Percentiles rank a stretch among this genome's conserved stretches.
phyloP scores from a whole-genome alignment of 2,329 filamentous ascomycete species.

The Penicillium brasilianum region DNA sequence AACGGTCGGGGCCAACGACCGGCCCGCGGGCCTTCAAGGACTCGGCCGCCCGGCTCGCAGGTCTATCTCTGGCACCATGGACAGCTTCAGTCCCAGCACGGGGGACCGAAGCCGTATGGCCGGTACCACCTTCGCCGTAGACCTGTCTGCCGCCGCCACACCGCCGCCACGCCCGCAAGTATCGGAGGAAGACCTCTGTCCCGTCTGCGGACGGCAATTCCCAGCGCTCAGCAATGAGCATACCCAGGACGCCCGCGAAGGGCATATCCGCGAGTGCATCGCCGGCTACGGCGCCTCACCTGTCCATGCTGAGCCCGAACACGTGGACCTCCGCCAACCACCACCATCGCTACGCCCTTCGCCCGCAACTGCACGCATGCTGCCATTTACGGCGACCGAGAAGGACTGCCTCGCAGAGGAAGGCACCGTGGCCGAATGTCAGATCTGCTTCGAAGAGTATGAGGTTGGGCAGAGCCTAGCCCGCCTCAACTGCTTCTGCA shows the following conservation, averaged over 20 bases:
- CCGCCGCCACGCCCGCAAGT: slow-evolving; percentile 24
- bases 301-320: slow-evolving; percentile 14
- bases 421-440: slow-evolving; percentile 61
- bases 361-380: slow-evolving; percentile 43
- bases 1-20: slow-evolving; percentile 33
- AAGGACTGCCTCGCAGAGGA: slow-evolving; percentile 65
- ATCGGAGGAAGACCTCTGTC: slow-evolving; percentile 53
- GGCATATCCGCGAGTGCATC: slow-evolving; percentile 53
- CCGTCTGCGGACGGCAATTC: slow-evolving; percentile 50
- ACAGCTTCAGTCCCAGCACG: neutral
- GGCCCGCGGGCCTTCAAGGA: slow-evolving; percentile 26
- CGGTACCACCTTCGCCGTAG: neutral
- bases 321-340: slow-evolving; percentile 25
- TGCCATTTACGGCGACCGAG: slow-evolving; percentile 62
- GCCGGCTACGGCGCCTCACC: slow-evolving; percentile 38
- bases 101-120: neutral
- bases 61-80: neutral
- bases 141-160: neutral
- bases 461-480: slow-evolving; percentile 64
- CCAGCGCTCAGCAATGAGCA: slow-evolving; percentile 45
- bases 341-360: slow-evolving; percentile 24
- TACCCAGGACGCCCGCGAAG: slow-evolving; percentile 49
- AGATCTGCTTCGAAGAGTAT: slow-evolving; percentile 70
- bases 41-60: slow-evolving; percentile 5
- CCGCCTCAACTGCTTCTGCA: slow-evolving; percentile 66